Evolutionary conservation across 768 basidiomycete species (phyloP).

Genomic region (Pleurotus salmoneostramineus): DNA sequence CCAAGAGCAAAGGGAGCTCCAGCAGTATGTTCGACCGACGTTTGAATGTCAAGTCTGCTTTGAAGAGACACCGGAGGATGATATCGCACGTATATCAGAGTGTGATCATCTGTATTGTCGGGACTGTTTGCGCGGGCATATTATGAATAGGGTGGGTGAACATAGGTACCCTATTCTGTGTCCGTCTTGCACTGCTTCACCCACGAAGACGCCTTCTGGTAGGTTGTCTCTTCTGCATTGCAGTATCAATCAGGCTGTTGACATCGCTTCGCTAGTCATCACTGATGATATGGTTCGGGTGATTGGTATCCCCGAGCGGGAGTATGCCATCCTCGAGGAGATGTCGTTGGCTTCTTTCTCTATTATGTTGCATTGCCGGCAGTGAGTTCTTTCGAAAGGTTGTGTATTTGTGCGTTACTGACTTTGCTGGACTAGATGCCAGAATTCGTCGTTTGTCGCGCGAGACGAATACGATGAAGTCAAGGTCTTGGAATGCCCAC

Average conservation of each 20-base stretch:
- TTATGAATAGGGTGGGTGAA: slow-evolving; percentile 34
- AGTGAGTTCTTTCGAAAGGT: slow-evolving; percentile 24
- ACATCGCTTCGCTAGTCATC: slow-evolving; percentile 27
- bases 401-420: too few relatives aligned
- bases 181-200: slow-evolving; percentile 36
- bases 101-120: slow-evolving; percentile 47
- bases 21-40: slow-evolving; percentile 18
- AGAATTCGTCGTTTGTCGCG: slow-evolving; percentile 37
- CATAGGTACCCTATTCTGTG: slow-evolving; percentile 48
- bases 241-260: neutral
- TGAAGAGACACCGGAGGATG: slow-evolving; percentile 38
- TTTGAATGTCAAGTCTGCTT: slow-evolving; percentile 49
- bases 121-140: slow-evolving; percentile 33
- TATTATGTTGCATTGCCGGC: slow-evolving; percentile 39
- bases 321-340: slow-evolving; percentile 35
- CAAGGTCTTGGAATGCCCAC: slow-evolving; percentile 36
- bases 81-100: slow-evolving; percentile 29
- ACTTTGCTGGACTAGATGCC: slow-evolving; percentile 27
- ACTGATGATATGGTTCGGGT: slow-evolving; percentile 31
- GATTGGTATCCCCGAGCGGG: slow-evolving; percentile 39
- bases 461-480: slow-evolving; percentile 32
- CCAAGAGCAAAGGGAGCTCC: neutral
- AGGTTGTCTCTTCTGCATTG: neutral
- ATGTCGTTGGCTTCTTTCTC: slow-evolving; percentile 42
- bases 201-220: slow-evolving; percentile 23